Evolutionary conservation across 2,329 filamentous ascomycete genomes (phyloP), one percentile per base, ranked within the genome.

Genomic region (Ophiostoma ips): DNA sequence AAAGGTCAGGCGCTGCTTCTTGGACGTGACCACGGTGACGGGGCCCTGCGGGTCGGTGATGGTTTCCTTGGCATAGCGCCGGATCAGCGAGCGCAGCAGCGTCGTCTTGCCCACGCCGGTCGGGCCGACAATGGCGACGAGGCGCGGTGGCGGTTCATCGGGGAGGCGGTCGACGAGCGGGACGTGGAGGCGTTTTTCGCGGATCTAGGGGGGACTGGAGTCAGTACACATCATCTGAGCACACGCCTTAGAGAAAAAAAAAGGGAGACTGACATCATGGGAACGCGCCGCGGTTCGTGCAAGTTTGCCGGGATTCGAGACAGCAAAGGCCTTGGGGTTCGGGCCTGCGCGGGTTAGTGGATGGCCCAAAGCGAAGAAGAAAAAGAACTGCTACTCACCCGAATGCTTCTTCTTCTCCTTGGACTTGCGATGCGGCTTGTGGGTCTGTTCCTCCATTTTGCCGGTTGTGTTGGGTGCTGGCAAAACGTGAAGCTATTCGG

Each of bases 161-260:
- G 92, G 90, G 28, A 96, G 73, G 58, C 94, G 83, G 72, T 98
- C 92, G 69, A 96, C 85, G 64, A 95, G 84, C 41, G 92, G 92
- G 16, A 98, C 92, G 73, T 98, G 94, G 36, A 96, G 75, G 53
- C 90, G 80, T 68, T 94, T 95, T 68, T 98, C 94, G 75, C 87
- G 92, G 66, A 95, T 81, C 84, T 89, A 24, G 52, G 19, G 10
- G 9, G n/a, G n/a, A n/a, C 4, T 15, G 9, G 12, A 6, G 47
- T 52, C 16, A 52, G 48, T 18, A 21, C n/a, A 19, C n/a, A 15
- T 6, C 11, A 21, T 12, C 11, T 19, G 4, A 5, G 18, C 5
- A 11, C 7, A 9, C 4, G 19, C 15, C 10, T 2, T 4, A 28
- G 24, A 30, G 15, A 18, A 24, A 19, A 11, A 4, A 19, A 19